Base-by-base conservation (phyloP, 148 eudicot genomes). In the Chenopodium berlandieri region DNA sequence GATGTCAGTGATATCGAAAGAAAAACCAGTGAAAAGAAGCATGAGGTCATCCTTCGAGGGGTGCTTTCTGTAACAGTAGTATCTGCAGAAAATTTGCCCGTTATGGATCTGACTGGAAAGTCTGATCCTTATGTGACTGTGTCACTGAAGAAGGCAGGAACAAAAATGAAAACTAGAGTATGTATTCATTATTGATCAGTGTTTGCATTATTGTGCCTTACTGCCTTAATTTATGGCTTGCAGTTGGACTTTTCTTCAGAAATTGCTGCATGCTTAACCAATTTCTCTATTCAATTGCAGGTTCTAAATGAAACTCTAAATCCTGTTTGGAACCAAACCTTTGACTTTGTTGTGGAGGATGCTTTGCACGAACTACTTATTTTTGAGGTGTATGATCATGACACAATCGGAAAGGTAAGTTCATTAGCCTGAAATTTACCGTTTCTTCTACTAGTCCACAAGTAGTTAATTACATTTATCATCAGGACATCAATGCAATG, bases 321-420 rank as follows among this genome's bases (percentile, higher is more conserved):
- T 87, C 98, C 98, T 7, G 95, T 93, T 82, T 94, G 98, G 98
- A 90, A 94, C 82, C 97, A 94, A 83, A 93, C 98, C 23, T 94
- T 94, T 81, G 95, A 94, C 84, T 90, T 94, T 77, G 89, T 94
- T 12, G 90, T 94, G 34, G 98, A 94, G 84, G 98, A 94, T 78
- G 97, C 88, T n/a, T 88, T 93, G 83, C 98, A 91, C 63, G 98
- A 94, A 77, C 70, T 94, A 75, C 87, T 94, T 7, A 88, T 93
- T 50, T 71, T 89, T 66, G 98, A 94, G 75, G 89, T 94, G 16
- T 93, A 87, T 80, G 98, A 94, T 81, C 97, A 94, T 79, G 98
- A 94, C 86, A 94, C 93, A 10, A 90, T 93, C 63, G 98, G 98
- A 81, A 94, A 94, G 98, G 98, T 93, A 87, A 83, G 12, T 0